Evolutionary conservation across 164 flowering plant species (phyloP).

Genomic region (Umbellularia californica): DNA sequence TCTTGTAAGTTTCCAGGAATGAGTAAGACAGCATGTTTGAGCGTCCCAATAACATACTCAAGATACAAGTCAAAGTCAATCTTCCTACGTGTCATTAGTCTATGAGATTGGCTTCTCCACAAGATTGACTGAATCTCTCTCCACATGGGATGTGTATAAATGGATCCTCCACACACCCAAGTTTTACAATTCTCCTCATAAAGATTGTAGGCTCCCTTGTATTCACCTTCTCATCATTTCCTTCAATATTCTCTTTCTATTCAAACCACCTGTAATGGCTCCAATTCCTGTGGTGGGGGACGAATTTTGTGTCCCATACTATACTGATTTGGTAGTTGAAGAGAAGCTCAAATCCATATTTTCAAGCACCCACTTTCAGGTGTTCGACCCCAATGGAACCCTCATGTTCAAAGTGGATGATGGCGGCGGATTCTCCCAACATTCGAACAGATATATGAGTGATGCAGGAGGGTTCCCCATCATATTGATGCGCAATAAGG

Average conservation of each 20-base stretch:
- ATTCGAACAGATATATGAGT: not conserved
- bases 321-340: not conserved
- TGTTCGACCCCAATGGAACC: not conserved
- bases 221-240: too few relatives aligned
- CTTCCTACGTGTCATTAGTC: too few relatives aligned
- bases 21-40: too few relatives aligned
- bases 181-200: not conserved
- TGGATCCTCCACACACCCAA: too few relatives aligned
- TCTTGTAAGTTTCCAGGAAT: too few relatives aligned
- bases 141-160: too few relatives aligned
- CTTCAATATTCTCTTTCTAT: too few relatives aligned
- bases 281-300: not conserved
- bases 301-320: not conserved
- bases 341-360: not conserved
- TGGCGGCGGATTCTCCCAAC: not conserved
- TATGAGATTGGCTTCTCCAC: too few relatives aligned
- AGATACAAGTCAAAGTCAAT: too few relatives aligned
- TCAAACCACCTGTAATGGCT: not conserved
- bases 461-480: not conserved
- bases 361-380: not conserved
- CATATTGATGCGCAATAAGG: constrained; percentile 4
- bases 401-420: not conserved
- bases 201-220: not conserved
- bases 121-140: too few relatives aligned
- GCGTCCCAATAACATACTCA: too few relatives aligned